Evolutionary conservation across 2,329 filamentous ascomycete species (phyloP).

Genomic region (Trichoderma sp.): DNA sequence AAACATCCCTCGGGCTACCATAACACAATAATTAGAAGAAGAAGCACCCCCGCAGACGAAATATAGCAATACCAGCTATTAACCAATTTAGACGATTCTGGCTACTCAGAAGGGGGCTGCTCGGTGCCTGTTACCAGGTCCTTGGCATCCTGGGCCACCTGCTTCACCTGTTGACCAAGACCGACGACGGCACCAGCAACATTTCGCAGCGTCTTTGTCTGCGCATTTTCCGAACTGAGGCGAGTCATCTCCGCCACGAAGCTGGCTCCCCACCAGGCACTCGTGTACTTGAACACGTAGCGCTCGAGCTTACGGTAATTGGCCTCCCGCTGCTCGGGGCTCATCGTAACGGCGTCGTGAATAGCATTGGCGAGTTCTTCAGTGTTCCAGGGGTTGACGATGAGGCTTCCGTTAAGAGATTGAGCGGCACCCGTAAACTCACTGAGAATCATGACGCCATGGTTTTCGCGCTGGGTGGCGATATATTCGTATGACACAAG

Average conservation of each 20-base stretch:
- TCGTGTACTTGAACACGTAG: slow-evolving; percentile 97
- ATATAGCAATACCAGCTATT: neutral
- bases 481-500: slow-evolving; percentile 98
- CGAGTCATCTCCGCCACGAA: slow-evolving; percentile 83
- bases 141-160: slow-evolving; percentile 31
- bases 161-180: slow-evolving; percentile 33
- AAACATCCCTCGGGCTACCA: neutral
- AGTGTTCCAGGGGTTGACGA: slow-evolving; percentile 98
- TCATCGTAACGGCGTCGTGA: slow-evolving; percentile 96
- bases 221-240: slow-evolving; percentile 43
- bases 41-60: neutral
- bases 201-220: slow-evolving; percentile 45
- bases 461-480: slow-evolving; percentile 83
- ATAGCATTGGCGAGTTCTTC: slow-evolving; percentile 92
- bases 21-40: neutral
- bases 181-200: slow-evolving; percentile 43
- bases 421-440: slow-evolving; percentile 97
- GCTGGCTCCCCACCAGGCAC: slow-evolving; percentile 93
- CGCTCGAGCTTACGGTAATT: slow-evolving; percentile 92
- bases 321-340: slow-evolving; percentile 77
- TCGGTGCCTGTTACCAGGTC: slow-evolving; percentile 21
- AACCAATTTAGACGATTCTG: neutral
- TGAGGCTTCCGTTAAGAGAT: slow-evolving; percentile 86
- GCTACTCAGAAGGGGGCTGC: neutral
- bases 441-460: slow-evolving; percentile 92